Percentiles rank a stretch among this genome's conserved stretches.
Conservation (phyloP, 2,329 filamentous ascomycete genomes). For the Blastomyces parvus region DNA sequence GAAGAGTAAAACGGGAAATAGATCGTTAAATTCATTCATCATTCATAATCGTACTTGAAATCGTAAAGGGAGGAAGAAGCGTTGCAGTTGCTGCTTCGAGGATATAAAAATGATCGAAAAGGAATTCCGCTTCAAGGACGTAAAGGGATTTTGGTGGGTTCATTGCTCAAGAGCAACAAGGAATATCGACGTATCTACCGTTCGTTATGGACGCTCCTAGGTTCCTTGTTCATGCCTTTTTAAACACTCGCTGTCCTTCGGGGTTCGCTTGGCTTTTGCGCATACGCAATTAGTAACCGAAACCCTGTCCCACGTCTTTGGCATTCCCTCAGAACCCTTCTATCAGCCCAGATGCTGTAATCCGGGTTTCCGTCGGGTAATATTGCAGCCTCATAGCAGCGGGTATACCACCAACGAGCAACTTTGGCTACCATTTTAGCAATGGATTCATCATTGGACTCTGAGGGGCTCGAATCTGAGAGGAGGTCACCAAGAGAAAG, state of each 20-base stretch:
- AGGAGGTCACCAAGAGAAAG: constrained; percentile 59
- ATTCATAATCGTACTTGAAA: constrained; percentile 4
- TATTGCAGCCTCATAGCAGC: constrained; percentile 72
- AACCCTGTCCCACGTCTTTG: constrained; percentile 79
- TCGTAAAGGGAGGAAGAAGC: not conserved
- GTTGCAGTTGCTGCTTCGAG: not conserved
- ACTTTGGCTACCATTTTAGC: constrained; percentile 87
- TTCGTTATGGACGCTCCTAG: not conserved
- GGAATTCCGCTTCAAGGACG: not conserved
- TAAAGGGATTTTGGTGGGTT: not conserved
- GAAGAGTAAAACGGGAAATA: not conserved
- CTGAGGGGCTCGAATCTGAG: constrained; percentile 58
- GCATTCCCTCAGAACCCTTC: constrained; percentile 67
- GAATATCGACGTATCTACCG: not conserved
- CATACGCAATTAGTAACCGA: constrained; percentile 84
- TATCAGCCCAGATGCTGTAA: constrained; percentile 70
- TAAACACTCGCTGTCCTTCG: constrained; percentile 38
- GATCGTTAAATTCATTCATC: constrained; percentile 7
- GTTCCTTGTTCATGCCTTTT: constrained; percentile 2
- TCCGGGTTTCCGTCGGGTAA: constrained; percentile 40
- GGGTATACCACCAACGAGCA: constrained; percentile 91
- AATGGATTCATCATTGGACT: constrained; percentile 70
- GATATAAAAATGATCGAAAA: not conserved
- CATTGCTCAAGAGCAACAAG: not conserved
- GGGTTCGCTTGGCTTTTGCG: constrained; percentile 59